A percentile compares a stretch with the other conserved stretches of the same genome.
These are phyloP conservation scores for Actinidia polygama DNA, from an alignment of 179 eudicot genomes.

Conservation along the genomic window DNA sequence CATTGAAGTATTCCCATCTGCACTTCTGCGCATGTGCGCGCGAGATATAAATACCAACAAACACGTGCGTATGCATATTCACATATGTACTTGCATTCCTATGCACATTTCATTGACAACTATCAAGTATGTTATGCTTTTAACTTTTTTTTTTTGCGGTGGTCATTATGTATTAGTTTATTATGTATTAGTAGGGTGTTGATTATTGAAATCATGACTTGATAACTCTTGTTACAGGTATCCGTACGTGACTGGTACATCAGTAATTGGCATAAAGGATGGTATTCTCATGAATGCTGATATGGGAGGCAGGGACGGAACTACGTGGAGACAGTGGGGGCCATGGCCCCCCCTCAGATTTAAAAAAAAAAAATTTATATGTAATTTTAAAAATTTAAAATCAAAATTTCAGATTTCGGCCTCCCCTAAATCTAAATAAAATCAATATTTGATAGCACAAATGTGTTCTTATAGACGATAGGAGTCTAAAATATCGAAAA, in stretches of 20 bases:
- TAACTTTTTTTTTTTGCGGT: not conserved
- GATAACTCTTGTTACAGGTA: slow-evolving; percentile 43
- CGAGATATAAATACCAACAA: not conserved
- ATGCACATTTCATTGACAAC: not conserved
- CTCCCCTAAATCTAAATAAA: no score
- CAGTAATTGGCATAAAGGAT: slow-evolving; percentile 92
- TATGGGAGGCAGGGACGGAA: slow-evolving; percentile 78
- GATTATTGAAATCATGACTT: not conserved
- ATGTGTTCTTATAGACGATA: not conserved
- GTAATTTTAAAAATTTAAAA: not conserved
- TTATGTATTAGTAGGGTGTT: no score
- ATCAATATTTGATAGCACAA: not conserved
- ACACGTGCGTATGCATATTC: not conserved
- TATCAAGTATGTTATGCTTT: not conserved
- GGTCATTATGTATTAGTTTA: no score
- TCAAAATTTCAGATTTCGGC: no score
- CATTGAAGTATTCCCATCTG: not conserved
- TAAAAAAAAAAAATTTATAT: no score
- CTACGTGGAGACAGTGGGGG: not conserved
- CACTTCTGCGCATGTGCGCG: not conserved
- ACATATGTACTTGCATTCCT: no score
- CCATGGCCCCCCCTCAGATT: no score
- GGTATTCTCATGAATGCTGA: slow-evolving; percentile 97
- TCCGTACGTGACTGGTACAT: slow-evolving; percentile 96
- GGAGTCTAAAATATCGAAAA: not conserved